phyloP scores from a whole-genome alignment of 176 grass and related monocot genomes.

The Musa troglodytarum region DNA sequence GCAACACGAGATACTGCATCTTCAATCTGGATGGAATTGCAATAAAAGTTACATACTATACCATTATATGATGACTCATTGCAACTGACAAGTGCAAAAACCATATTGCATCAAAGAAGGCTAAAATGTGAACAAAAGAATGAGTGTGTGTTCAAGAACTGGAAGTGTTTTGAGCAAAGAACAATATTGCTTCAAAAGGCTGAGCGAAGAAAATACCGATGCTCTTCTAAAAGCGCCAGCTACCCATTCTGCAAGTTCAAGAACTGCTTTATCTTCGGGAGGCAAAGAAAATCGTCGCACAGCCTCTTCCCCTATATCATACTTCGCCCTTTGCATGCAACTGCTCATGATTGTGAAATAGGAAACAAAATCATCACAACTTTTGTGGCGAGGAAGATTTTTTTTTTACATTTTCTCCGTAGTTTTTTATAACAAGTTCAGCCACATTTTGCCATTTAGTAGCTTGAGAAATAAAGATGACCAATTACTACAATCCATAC shows the following conservation, averaged over 20 bases:
- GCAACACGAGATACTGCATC: constrained; percentile 58
- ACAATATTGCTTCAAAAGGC: background rate
- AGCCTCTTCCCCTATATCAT: constrained; percentile 91
- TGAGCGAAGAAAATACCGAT: constrained; percentile 36
- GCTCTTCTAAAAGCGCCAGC: constrained; percentile 70
- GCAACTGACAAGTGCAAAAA: background rate
- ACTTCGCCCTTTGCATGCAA: constrained; percentile 89
- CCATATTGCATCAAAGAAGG: background rate
- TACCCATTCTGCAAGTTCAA: constrained; percentile 79
- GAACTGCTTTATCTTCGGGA: constrained; percentile 84
- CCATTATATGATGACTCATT: constrained; percentile 3
- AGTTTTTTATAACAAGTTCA: no score
- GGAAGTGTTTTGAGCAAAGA: background rate
- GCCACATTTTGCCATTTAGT: no score
- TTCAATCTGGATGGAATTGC: constrained; percentile 36
- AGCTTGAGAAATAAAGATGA: no score
- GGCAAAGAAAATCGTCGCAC: constrained; percentile 80
- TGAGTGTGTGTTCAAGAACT: no score
- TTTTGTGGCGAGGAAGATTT: constrained; percentile 7
- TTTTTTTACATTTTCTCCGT: background rate
- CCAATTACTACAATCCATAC: no score
- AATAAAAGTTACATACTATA: constrained; percentile 3
- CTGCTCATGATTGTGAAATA: constrained; percentile 40
- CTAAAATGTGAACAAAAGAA: no score
- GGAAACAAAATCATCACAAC: constrained; percentile 22